Base-by-base conservation (phyloP, 495 filamentous ascomycete genomes). In the Podospora pseudocomata region DNA sequence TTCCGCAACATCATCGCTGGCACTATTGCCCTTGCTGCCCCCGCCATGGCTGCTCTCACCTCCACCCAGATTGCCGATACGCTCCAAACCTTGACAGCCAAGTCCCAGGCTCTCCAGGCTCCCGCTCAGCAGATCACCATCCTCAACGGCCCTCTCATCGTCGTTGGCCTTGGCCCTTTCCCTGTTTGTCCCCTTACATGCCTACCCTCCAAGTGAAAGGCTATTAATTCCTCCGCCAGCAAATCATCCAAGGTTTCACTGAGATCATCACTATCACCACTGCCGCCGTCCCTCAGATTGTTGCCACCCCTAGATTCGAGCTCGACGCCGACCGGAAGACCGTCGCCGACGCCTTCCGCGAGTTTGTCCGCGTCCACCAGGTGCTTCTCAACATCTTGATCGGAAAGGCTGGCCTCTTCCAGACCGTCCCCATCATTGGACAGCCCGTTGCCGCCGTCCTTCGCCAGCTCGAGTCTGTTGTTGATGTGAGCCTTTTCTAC, bases 381-480 rank as follows among this genome's bases (percentile, higher is more conserved):
- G 65, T 58, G 5, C 73, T 77, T 1, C 70, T 80, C 39, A 72
- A 74, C 68, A 73, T 75, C 39, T 11, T 79, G 27, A 77, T 77
- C 60, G 77, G 71, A 19, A 78, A 78, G 68, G 70, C 72, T 26
- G 72, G 69, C 7, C 5, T 78, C 28, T 34, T 77, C 34, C 23
- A 23, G 4, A 1, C 23, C 16, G 15, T 57, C n/a, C 70, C 56
- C n/a, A 23, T 69, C 18, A 27, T 65, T 9, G 65, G 62, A 4
- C 4, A 5, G 23, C 61, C 62, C 1, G 49, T 74, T 6, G 67
- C 73, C 5, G 5, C 59, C 18, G 63, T 67, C 27, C 67, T 79
- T 27, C 63, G 70, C 15, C 4, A 19, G 5, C 2, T 76, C 19
- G 76, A 75, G 63, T 15, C 18, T 16, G 64, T 72, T 1, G 69